Evolutionary conservation across 345 rosid genomes (phyloP).

Genomic region (Syzygium oleosum): DNA sequence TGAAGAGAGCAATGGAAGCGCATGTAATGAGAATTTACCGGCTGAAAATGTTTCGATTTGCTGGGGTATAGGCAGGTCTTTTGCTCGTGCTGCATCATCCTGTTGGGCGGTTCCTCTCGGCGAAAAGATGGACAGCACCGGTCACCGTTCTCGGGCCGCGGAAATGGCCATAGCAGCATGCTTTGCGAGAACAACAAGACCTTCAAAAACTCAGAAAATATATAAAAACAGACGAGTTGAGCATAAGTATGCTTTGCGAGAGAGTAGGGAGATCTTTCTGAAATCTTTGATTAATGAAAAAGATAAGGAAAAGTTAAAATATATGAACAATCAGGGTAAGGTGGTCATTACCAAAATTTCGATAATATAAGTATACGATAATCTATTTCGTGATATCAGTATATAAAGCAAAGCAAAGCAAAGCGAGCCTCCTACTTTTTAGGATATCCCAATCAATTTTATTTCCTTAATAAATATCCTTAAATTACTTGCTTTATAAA

Average conservation of each 20-base stretch:
- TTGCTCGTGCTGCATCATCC: not conserved
- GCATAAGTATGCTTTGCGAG: not conserved
- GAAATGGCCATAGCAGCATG: not conserved
- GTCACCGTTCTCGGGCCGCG: not conserved
- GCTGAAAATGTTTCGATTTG: not conserved
- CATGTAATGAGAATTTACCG: not conserved
- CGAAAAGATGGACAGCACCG: not conserved
- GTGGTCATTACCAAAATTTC: not conserved
- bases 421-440: not conserved
- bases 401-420: not conserved
- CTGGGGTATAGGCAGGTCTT: not conserved
- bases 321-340: not conserved
- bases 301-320: accelerated
- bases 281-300: not conserved
- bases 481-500: no score
- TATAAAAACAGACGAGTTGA: not conserved
- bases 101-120: not conserved
- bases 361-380: not conserved
- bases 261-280: not conserved
- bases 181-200: not conserved
- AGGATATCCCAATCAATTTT: not conserved
- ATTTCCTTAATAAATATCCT: no score
- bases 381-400: not conserved
- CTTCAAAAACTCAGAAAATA: not conserved
- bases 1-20: not conserved